Percentiles rank a stretch among this genome's conserved stretches.
These are phyloP conservation scores for Pichia scutulata DNA, from an alignment of 805 yeast genomes.

Conservation along the genomic window DNA sequence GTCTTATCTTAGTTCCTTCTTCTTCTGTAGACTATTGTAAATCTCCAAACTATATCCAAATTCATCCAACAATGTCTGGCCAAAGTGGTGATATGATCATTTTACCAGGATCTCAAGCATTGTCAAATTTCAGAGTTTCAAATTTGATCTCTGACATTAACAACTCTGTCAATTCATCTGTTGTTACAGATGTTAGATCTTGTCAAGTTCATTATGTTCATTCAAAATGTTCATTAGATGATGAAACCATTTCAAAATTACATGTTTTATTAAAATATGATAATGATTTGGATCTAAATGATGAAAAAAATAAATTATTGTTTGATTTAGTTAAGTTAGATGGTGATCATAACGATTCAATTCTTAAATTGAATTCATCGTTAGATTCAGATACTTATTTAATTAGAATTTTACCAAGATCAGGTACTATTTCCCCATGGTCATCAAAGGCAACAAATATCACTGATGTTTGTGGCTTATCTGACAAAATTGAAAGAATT, in stretches of 20 bases:
- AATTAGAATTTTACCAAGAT: slow-evolving; percentile 77
- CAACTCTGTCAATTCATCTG: slow-evolving; percentile 56
- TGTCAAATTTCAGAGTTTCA: slow-evolving; percentile 78
- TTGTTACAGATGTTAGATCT: slow-evolving; percentile 63
- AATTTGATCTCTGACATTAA: slow-evolving; percentile 67
- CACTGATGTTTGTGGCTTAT: slow-evolving; percentile 78
- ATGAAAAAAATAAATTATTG: slow-evolving; percentile 23
- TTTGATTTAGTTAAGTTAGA: slow-evolving; percentile 20
- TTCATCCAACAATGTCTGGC: slow-evolving; percentile 4
- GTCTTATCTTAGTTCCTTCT: background rate
- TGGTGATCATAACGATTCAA: slow-evolving; percentile 20
- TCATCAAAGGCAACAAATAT: slow-evolving; percentile 97
- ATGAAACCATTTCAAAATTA: slow-evolving; percentile 40
- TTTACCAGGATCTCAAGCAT: slow-evolving; percentile 84
- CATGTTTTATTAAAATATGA: slow-evolving; percentile 69
- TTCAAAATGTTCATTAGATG: slow-evolving; percentile 34
- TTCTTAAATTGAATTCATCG: slow-evolving; percentile 7
- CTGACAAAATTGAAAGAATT: slow-evolving; percentile 62
- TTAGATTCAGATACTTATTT: slow-evolving; percentile 43
- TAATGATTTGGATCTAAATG: slow-evolving; percentile 47
- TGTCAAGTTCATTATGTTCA: slow-evolving; percentile 78
- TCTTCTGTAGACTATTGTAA: background rate
- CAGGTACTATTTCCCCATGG: slow-evolving; percentile 99
- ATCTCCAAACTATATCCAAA: background rate
- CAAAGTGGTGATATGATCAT: slow-evolving; percentile 31